Evolutionary conservation across 164 flowering plant genomes (phyloP).

Genomic region (Liriodendron chinense): DNA sequence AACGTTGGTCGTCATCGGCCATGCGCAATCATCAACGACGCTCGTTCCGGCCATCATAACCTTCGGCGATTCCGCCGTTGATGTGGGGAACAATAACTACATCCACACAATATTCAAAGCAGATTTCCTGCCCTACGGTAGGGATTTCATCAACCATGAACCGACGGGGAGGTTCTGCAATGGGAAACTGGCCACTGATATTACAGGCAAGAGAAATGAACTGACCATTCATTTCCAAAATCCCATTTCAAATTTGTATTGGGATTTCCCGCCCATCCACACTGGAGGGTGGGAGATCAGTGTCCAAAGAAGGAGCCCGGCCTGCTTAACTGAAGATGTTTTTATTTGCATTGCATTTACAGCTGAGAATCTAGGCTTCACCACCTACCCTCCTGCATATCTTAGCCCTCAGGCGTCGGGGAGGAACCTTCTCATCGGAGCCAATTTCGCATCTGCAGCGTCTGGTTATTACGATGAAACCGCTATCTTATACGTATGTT

Average conservation of each 20-base stretch:
- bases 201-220: conserved; percentile 53
- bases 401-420: conserved; percentile 93
- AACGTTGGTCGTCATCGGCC: neutral
- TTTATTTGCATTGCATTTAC: conserved; percentile 11
- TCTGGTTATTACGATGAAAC: conserved; percentile 85
- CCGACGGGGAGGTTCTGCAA: conserved; percentile 95
- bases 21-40: conserved; percentile 27
- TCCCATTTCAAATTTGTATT: neutral
- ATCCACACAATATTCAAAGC: conserved; percentile 73
- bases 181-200: conserved; percentile 92
- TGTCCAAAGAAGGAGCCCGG: neutral
- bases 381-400: conserved; percentile 68
- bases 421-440: conserved; percentile 79
- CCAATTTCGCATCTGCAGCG: conserved; percentile 93
- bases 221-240: neutral
- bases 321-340: neutral
- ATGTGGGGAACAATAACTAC: conserved; percentile 91
- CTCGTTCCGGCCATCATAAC: conserved; percentile 80
- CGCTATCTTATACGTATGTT: conserved; percentile 57
- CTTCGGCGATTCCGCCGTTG: conserved; percentile 86
- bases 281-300: neutral
- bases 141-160: conserved; percentile 57
- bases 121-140: conserved; percentile 86
- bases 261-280: neutral
- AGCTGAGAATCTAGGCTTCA: conserved; percentile 92